Conservation (phyloP, 441 rosid species). For the Isatis lusitanica region DNA sequence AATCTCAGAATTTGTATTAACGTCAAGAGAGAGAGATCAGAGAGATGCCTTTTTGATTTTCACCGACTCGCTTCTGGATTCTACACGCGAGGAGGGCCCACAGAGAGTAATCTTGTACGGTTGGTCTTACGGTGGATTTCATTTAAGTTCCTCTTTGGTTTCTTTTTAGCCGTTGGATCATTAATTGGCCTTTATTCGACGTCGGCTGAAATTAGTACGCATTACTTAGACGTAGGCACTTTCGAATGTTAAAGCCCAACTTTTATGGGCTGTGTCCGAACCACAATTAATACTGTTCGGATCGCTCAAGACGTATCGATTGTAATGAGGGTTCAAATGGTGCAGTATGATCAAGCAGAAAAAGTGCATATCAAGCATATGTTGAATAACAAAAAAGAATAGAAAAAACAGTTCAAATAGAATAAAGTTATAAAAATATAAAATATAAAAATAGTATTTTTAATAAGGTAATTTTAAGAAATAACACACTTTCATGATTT, state of each 20-base stretch:
- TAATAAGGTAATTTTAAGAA: no score
- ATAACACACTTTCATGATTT: no score
- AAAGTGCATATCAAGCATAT: no score
- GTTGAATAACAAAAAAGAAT: no score
- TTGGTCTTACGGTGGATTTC: neutral
- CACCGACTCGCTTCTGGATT: conserved; percentile 11
- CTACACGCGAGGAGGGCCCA: neutral
- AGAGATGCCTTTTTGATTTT: conserved; percentile 16
- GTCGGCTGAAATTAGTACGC: neutral
- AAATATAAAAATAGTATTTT: no score
- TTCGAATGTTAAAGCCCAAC: neutral
- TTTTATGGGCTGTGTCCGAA: neutral
- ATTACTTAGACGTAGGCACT: neutral
- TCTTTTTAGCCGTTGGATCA: conserved; percentile 7
- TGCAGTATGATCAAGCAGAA: no score
- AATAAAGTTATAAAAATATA: no score
- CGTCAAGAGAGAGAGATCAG: neutral
- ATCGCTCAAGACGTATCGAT: no score
- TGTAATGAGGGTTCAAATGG: no score
- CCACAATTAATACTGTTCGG: neutral
- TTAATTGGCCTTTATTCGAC: neutral
- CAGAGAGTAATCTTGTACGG: neutral
- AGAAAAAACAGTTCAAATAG: no score
- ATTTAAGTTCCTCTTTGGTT: neutral
- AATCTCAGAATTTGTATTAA: conserved; percentile 10